Evolutionary conservation across 2,329 filamentous ascomycete genomes (phyloP).

Genomic region (Verticillium albo-atrum): DNA sequence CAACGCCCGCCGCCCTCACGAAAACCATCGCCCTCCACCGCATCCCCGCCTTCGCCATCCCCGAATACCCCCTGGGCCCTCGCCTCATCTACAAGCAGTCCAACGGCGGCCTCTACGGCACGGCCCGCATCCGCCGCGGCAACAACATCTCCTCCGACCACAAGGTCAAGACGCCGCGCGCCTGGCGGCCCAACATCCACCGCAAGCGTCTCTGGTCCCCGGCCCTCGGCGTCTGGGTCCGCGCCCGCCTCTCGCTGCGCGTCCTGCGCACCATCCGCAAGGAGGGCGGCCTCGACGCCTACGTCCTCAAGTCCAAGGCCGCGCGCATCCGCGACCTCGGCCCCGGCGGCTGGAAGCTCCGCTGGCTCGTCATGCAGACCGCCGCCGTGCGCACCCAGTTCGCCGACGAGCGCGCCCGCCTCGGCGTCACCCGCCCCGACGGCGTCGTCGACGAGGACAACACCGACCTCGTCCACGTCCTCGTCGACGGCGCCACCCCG

Average conservation of each 20-base stretch:
- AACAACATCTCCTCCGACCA: constrained; percentile 69
- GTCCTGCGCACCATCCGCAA: constrained; percentile 75
- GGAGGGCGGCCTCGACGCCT: constrained; percentile 85
- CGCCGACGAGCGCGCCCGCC: constrained; percentile 54
- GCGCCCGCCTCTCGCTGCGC: constrained; percentile 63
- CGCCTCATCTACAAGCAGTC: constrained; percentile 73
- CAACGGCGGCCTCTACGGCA: constrained; percentile 70
- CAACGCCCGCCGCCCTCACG: constrained; percentile 25
- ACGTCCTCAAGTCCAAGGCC: constrained; percentile 77
- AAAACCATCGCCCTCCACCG: constrained; percentile 39
- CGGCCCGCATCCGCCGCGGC: constrained; percentile 68
- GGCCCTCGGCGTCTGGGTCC: constrained; percentile 57
- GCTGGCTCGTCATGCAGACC: constrained; percentile 87
- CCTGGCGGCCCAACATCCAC: constrained; percentile 73
- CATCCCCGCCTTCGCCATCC: constrained; percentile 47
- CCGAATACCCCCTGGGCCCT: constrained; percentile 69
- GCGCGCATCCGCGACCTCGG: constrained; percentile 80
- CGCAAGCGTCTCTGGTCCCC: constrained; percentile 64
- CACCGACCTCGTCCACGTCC: constrained; percentile 33
- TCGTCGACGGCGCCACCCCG: constrained; percentile 36
- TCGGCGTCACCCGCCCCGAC: constrained; percentile 52
- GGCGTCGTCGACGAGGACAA: constrained; percentile 23
- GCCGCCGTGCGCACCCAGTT: constrained; percentile 60
- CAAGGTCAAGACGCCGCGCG: constrained; percentile 65
- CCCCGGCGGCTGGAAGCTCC: constrained; percentile 81